Base-by-base conservation (phyloP, 2,329 filamentous ascomycete species). In the Aspergillus transmontanensis region DNA sequence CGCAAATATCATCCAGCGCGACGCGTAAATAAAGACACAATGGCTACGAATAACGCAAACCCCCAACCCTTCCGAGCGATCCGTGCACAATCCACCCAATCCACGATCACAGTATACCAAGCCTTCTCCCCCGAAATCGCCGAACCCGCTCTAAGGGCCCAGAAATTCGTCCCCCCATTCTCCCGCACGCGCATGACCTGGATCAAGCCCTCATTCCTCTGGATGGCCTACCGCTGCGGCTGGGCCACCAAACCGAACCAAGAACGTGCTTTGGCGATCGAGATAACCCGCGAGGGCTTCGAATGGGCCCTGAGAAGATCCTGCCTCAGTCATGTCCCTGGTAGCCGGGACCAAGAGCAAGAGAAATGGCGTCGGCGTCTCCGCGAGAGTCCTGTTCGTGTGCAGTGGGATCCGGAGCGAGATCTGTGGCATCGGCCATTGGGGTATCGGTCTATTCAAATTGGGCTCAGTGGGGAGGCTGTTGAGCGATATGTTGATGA, bases 371-470 rank as follows among this genome's bases (percentile, higher is more conserved):
- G 71, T 58, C 36, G 65, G 54, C 63, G 61, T 21, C 60, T 72
- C 21, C 64, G 53, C 2, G 43, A 46, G 1, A 68, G 62, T 34
- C 71, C 71, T 14, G 85, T 89, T 0, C 80, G 83, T n/a, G 79
- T 89, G 9, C 87, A 89, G 71, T 90, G 87, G 87, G 87, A 89
- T 73, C 87, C 87, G 0, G 87, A 89, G 70, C 71, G 87, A 23
- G 78, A 79, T 28, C 72, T 82, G 1, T 71, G 72, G 41, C 71
- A 88, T 12, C 80, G 73, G 12, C 79, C 76, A 64, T 64, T 88
- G 58, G 72, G 69, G 9, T 82, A 85, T 69, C 77, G 87, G 48
- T 87, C 85, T 69, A 86, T 89, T 34, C 87, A 89, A 78, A 84
- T 89, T 65, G 87, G 87, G 1, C 82, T 89, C n/a, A 81, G 83